Conservation (phyloP, 306 rosid genomes). For the Arachis stenosperma region DNA sequence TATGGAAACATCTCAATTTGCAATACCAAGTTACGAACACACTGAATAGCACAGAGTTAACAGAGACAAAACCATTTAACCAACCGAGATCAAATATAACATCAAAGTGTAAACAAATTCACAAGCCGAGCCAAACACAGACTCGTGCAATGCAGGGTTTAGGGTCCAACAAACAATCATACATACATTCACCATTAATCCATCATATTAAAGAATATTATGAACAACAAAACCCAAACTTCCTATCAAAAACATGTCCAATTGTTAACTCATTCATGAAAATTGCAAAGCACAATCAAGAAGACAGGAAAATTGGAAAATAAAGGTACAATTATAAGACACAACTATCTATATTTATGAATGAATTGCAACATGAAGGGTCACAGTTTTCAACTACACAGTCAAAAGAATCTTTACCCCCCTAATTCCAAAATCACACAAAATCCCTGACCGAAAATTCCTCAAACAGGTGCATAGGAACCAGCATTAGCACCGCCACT, state of each 20-base stretch:
- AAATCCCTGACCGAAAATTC: neutral
- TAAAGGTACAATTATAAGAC: neutral
- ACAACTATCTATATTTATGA: neutral
- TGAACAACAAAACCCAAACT: neutral
- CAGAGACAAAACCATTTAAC: neutral
- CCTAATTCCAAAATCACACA: neutral
- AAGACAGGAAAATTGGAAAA: neutral
- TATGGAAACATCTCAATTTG: neutral
- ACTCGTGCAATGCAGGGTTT: neutral
- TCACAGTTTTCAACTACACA: neutral
- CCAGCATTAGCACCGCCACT: conserved; percentile 37
- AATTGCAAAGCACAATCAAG: neutral
- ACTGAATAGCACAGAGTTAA: neutral
- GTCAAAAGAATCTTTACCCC: neutral
- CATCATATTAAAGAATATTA: neutral
- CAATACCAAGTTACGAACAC: neutral
- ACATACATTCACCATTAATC: conserved; percentile 2
- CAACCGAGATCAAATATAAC: neutral
- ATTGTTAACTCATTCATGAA: neutral
- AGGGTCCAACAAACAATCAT: neutral
- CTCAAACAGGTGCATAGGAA: conserved; percentile 56
- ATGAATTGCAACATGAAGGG: conserved; percentile 10
- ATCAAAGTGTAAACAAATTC: conserved; percentile 4
- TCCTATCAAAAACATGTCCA: neutral
- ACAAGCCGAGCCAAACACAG: neutral